Base-by-base conservation (phyloP, 495 filamentous ascomycete species). In the Gamarada debralockiae region DNA sequence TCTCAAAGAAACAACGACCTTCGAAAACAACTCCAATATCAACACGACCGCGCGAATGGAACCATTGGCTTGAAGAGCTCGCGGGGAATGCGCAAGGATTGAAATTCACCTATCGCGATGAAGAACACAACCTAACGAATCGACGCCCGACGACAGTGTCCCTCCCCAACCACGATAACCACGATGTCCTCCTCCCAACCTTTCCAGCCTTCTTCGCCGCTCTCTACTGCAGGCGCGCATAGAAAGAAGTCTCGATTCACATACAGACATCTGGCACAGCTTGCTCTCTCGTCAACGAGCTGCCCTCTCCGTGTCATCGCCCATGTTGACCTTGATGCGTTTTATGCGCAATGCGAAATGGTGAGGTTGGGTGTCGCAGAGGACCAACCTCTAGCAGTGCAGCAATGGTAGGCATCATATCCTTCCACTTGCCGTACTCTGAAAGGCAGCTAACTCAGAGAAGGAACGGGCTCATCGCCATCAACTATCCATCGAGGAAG, bases 311-410 rank as follows among this genome's bases (percentile, higher is more conserved):
- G 93, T 44, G 86, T 92, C 12, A 83, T 96, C 44, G 89, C 91
- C 17, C 93, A 97, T 63, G 79, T 97, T 53, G 93, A 98, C 66
- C 82, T 98, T 56, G 93, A 98, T 78, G 93, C 92, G 42, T 97
- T 97, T 70, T 98, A 98, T 61, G 93, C 95, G 3, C 93, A 98
- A 77, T 96, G 87, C 58, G 93, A 97, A 67, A 91, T 89, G 77
- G 83, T 95, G 3, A 84, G 95, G 7, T 75, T 97, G 31, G 84
- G 81, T 10, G 75, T 87, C 10, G 70, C 85, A 33, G 82, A 86
- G 52, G 80, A 88, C 33, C 77, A 80, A 44, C 93, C 93, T 5
- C 77, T 98, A 27, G 93, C 93, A 1, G 93, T 98, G n/a, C 91
- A 92, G 66, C 86, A 89, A 72, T 89, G 81, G 83, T 83, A 47